Conservation (phyloP, 78 protist genomes). For the Cavenderia fasciculata region DNA sequence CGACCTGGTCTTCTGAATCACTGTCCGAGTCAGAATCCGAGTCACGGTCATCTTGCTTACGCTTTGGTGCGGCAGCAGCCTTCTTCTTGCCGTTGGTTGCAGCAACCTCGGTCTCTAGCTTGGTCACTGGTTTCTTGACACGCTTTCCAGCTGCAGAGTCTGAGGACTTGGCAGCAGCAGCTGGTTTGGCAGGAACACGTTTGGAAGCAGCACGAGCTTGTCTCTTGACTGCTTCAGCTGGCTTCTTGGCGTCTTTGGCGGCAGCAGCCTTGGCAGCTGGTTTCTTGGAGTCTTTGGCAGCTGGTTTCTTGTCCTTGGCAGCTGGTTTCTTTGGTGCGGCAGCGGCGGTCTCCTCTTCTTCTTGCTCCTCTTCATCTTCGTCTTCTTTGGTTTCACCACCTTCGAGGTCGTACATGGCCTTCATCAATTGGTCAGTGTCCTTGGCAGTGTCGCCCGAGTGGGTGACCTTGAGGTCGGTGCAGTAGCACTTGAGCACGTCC, state of each 20-base stretch:
- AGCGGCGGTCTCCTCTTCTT: not conserved
- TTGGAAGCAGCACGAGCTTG: not conserved
- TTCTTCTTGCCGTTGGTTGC: not conserved
- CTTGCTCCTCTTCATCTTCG: not conserved
- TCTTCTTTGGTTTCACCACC: too few relatives aligned
- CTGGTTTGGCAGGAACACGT: constrained; percentile 5
- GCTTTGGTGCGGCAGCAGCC: not conserved
- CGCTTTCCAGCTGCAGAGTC: constrained; percentile 2
- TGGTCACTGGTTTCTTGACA: not conserved
- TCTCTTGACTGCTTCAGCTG: not conserved
- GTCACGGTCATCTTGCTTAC: not conserved
- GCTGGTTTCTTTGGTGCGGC: not conserved
- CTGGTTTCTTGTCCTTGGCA: not conserved
- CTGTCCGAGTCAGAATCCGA: not conserved
- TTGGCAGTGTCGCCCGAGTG: not conserved
- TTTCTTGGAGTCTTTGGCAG: not conserved
- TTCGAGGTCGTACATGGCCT: constrained; percentile 8
- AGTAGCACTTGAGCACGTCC: constrained; percentile 9
- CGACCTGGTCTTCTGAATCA: not conserved
- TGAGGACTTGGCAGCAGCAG: not conserved
- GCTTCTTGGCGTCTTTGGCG: not conserved
- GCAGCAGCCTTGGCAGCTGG: not conserved
- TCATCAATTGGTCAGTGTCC: constrained; percentile 10
- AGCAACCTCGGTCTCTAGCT: not conserved
- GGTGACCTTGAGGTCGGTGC: not conserved